A percentile compares a stretch with the other conserved stretches of the same genome.
Conservation (phyloP, 345 rosid genomes). For the Dovyalis caffra region DNA sequence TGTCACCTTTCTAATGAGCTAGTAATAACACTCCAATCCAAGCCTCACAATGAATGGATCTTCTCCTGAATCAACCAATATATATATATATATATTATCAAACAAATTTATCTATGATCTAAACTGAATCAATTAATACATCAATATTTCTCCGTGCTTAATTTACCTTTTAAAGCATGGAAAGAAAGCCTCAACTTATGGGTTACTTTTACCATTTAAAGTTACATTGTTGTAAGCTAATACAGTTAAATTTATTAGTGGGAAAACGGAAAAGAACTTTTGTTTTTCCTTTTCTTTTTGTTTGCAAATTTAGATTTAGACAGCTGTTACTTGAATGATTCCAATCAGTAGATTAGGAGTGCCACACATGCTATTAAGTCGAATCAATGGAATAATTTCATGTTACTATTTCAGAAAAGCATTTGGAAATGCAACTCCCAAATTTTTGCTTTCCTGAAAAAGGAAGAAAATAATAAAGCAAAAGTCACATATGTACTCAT, state of each 20-base stretch:
- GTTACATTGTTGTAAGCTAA: neutral
- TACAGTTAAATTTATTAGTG: neutral
- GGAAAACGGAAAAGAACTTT: neutral
- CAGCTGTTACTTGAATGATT: neutral
- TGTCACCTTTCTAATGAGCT: too few relatives aligned
- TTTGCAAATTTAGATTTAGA: neutral
- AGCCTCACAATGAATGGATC: too few relatives aligned
- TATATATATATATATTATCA: too few relatives aligned
- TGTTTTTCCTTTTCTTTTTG: neutral
- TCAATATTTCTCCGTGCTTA: too few relatives aligned
- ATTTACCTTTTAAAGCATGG: neutral
- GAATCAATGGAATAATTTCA: neutral
- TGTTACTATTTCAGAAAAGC: neutral
- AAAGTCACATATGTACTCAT: neutral
- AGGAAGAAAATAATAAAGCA: neutral
- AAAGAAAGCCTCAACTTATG: neutral
- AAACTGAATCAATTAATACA: too few relatives aligned
- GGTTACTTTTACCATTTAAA: neutral
- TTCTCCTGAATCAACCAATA: too few relatives aligned
- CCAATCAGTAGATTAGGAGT: neutral
- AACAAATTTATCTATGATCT: too few relatives aligned
- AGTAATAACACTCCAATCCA: too few relatives aligned
- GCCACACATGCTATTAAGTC: neutral
- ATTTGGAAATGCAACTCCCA: neutral
- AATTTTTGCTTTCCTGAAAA: neutral